Conservation (phyloP, 2,329 filamentous ascomycete genomes). For the Calonectria naviculata region DNA sequence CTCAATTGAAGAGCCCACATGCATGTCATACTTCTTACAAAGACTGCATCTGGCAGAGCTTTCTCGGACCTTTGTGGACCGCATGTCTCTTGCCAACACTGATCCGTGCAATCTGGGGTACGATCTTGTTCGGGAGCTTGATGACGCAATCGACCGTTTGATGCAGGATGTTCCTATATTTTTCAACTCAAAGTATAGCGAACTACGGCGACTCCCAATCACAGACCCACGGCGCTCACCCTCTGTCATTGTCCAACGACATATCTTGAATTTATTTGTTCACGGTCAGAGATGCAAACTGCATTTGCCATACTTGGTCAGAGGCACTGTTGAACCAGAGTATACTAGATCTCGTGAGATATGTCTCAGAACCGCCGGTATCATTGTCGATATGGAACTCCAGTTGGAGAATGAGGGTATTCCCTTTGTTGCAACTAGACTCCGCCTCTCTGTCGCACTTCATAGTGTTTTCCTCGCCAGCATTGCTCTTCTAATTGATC, state of each 20-base stretch:
- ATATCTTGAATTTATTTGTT: conserved; percentile 46
- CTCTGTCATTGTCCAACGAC: conserved; percentile 44
- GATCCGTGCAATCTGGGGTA: conserved; percentile 46
- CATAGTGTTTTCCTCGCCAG: conserved; percentile 48
- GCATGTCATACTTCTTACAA: conserved; percentile 51
- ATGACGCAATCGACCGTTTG: conserved; percentile 42
- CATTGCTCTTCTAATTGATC: conserved; percentile 47
- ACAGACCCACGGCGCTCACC: conserved; percentile 36
- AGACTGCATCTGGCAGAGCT: conserved; percentile 51
- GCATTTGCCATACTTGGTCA: conserved; percentile 48
- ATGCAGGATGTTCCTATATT: conserved; percentile 44
- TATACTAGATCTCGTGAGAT: conserved; percentile 46
- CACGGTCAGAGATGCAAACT: conserved; percentile 49
- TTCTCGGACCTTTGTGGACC: conserved; percentile 48
- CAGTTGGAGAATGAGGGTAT: conserved; percentile 40
- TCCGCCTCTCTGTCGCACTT: conserved; percentile 44
- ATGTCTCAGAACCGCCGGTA: conserved; percentile 45
- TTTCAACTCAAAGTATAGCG: conserved; percentile 35
- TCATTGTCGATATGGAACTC: conserved; percentile 45
- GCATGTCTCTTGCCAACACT: conserved; percentile 37
- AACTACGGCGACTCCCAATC: conserved; percentile 31
- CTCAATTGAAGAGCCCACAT: conserved; percentile 46
- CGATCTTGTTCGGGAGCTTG: conserved; percentile 45
- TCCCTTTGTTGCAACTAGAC: conserved; percentile 40
- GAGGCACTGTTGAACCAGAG: conserved; percentile 45